A percentile compares a stretch with the other conserved stretches of the same genome.
phyloP scores from a whole-genome alignment of 2,329 filamentous ascomycete genomes.

The Corniculantispora saksenae region DNA sequence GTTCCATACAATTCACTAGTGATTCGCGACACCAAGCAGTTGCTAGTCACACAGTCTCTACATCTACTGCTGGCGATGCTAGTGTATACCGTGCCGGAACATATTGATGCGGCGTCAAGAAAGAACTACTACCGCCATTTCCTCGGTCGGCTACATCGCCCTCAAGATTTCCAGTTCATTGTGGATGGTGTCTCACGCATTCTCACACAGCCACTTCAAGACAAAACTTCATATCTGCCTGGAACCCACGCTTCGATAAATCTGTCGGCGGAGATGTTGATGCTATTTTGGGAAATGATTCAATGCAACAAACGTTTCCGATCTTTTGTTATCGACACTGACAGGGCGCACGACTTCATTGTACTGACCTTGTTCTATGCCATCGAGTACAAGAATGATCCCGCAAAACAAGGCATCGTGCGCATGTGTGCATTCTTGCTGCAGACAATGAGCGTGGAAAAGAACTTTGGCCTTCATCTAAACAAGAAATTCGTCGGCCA shows the following conservation, averaged over 20 bases:
- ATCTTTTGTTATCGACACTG: constrained; percentile 95
- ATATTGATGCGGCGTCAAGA: constrained; percentile 60
- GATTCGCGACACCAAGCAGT: constrained; percentile 87
- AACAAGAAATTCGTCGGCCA: constrained; percentile 89
- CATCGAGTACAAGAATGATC: constrained; percentile 82
- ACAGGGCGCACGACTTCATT: constrained; percentile 88
- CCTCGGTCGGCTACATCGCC: constrained; percentile 82
- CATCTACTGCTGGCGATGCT: constrained; percentile 86
- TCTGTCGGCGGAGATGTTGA: constrained; percentile 93
- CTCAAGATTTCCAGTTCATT: constrained; percentile 96
- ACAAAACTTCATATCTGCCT: constrained; percentile 84
- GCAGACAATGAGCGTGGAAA: constrained; percentile 91
- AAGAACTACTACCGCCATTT: constrained; percentile 97
- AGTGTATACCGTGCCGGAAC: constrained; percentile 85
- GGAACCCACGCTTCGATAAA: constrained; percentile 77
- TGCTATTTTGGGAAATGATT: constrained; percentile 95
- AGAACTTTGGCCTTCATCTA: constrained; percentile 84
- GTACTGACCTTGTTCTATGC: constrained; percentile 90
- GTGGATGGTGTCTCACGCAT: constrained; percentile 93
- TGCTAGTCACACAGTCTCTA: constrained; percentile 86
- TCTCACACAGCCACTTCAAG: constrained; percentile 87
- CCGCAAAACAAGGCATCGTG: constrained; percentile 86
- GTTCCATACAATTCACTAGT: constrained; percentile 92
- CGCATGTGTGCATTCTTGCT: constrained; percentile 97
- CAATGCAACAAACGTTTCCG: constrained; percentile 98